Evolutionary conservation across 257 asterid genomes (phyloP), one percentile per base, ranked within the genome.

Genomic region (Solanum pennellii): DNA sequence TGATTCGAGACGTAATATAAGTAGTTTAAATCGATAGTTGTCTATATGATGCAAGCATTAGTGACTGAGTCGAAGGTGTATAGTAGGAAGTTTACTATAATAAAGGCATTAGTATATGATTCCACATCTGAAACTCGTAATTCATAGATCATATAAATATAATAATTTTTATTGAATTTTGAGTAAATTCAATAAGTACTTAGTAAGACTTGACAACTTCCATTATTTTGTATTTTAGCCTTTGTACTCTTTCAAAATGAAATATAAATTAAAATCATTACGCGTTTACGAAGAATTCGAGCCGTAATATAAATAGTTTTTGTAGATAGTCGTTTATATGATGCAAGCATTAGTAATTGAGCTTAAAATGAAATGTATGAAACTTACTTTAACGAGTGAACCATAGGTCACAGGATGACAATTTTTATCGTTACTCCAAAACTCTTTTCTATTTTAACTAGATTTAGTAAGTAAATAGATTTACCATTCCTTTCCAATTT

Each of bases 391-490:
- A 52, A 52, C 9, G 0, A 9, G 23, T 52, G 9, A 16, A 27
- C 29, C 2, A 8, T 71, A 71, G 0, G 8, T 71, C n/a, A 29
- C 12, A 14, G 0, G 0, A 13, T 27, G 9, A 6, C 2, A 68
- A 0, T 27, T 68, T 68, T 68, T 27, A 7, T 3, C 13, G 2
- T 71, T 31, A 3, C n/a, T 71, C 1, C 3, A 71, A 31, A 0
- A 31, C 23, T 71, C 7, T 31, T 7, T 14, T 16, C 7, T 0
- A 16, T 16, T 33, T 31, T 5, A 71, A 71, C 14, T 5, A 33
- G 5, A 14, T 71, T 31, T 31, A 31, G 33, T 31, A 31, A 31
- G 33, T 31, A 31, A 31, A 31, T 31, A 31, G 33, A 31, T 31
- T 31, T 31, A 31, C 33, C 33, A 31, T 31, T 31, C 3, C 33